Percentiles rank a stretch among this genome's conserved stretches.
These are phyloP conservation scores for Diaporthe sp. DNA, from an alignment of 2,329 filamentous ascomycete species.

Conservation along the genomic window DNA sequence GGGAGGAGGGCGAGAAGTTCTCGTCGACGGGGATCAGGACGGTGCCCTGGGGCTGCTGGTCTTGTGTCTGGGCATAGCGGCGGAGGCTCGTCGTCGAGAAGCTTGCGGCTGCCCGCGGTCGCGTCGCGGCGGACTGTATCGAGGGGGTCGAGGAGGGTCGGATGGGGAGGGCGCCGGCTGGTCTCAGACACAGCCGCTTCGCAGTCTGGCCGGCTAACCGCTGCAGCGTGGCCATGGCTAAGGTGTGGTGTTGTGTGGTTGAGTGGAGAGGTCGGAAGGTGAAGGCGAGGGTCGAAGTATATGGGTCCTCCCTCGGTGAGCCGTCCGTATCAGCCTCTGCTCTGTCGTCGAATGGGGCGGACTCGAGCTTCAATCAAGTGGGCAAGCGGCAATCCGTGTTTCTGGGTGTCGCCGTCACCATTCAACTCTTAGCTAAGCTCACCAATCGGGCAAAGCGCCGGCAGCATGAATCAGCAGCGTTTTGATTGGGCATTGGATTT, in stretches of 20 bases:
- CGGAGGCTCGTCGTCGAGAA: constrained; percentile 76
- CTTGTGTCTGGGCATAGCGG: constrained; percentile 70
- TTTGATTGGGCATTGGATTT: constrained; percentile 30
- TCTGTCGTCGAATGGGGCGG: constrained; percentile 48
- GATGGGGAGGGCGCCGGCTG: constrained; percentile 46
- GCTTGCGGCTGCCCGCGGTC: constrained; percentile 44
- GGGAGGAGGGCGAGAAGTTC: constrained; percentile 67
- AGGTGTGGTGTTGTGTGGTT: constrained; percentile 46
- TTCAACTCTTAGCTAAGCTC: constrained; percentile 32
- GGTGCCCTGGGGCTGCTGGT: constrained; percentile 63
- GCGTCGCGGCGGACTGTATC: constrained; percentile 44
- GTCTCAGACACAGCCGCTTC: constrained; percentile 74
- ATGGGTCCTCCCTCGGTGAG: constrained; percentile 42
- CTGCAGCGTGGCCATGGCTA: constrained; percentile 77
- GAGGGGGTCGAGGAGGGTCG: constrained; percentile 42
- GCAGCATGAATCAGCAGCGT: constrained; percentile 26
- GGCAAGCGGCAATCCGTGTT: constrained; percentile 22
- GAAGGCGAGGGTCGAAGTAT: constrained; percentile 37
- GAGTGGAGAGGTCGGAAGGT: constrained; percentile 46
- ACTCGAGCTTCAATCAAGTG: constrained; percentile 33
- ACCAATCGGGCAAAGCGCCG: constrained; percentile 28
- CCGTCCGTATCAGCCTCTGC: constrained; percentile 46
- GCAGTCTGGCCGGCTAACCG: constrained; percentile 80
- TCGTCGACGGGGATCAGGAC: constrained; percentile 76
- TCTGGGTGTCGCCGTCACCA: constrained; percentile 37